Percentiles rank a stretch among this genome's conserved stretches.
These are phyloP conservation scores for Cytospora piceae DNA, from an alignment of 2,329 filamentous ascomycete genomes.

Conservation along the genomic window DNA sequence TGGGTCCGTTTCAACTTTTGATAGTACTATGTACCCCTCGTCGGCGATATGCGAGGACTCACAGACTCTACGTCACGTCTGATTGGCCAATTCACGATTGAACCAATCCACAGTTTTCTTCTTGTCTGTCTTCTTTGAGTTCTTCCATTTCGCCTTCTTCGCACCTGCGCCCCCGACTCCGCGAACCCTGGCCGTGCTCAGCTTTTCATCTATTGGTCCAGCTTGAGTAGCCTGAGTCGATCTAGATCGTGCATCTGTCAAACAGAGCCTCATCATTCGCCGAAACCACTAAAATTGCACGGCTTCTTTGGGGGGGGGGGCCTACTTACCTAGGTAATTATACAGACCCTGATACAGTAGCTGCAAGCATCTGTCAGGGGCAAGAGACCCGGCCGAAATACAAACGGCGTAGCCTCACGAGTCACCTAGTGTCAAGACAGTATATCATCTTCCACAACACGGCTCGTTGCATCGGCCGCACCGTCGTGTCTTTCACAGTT, in stretches of 20 bases:
- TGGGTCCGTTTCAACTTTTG: not conserved
- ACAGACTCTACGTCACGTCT: not conserved
- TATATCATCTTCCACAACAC: not conserved
- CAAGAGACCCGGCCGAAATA: not conserved
- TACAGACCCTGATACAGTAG: too few species aligned
- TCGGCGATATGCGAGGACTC: not conserved
- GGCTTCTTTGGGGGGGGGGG: not conserved
- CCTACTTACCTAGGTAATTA: too few species aligned
- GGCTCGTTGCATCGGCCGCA: not conserved
- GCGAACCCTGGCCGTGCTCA: not conserved
- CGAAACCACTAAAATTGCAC: conserved; percentile 2
- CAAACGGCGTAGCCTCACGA: not conserved
- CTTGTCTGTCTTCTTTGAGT: not conserved
- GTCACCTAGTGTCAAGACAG: not conserved
- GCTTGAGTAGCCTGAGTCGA: conserved; percentile 4
- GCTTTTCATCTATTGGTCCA: conserved; percentile 4
- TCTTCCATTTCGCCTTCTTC: not conserved
- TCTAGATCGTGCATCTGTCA: conserved; percentile 23
- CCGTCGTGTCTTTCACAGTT: not conserved
- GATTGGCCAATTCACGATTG: not conserved
- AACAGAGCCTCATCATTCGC: conserved; percentile 12
- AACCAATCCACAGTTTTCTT: not conserved
- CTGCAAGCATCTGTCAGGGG: conserved; percentile 2
- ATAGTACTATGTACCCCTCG: too few species aligned
- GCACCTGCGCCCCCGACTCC: not conserved